phyloP scores from a whole-genome alignment of 441 rosid genomes.

The Mallotus japonicus region DNA sequence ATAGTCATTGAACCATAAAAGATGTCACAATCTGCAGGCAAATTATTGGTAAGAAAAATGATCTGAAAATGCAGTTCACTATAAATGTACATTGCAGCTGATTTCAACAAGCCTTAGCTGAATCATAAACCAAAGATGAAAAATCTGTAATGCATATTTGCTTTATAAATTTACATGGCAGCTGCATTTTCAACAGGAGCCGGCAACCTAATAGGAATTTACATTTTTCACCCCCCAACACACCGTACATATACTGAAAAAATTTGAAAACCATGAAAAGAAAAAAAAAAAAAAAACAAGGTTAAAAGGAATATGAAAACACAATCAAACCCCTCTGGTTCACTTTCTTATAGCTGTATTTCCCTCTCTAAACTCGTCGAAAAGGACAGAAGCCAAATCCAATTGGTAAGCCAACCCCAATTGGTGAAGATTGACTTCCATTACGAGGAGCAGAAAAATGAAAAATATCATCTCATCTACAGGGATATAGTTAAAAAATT shows the following conservation, averaged over 20 bases:
- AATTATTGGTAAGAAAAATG: too few relatives aligned
- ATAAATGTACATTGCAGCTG: too few relatives aligned
- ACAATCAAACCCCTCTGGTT: conserved; percentile 37
- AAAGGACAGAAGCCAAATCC: conserved; percentile 33
- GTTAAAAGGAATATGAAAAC: conserved; percentile 16
- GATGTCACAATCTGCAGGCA: too few relatives aligned
- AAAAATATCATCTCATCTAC: conserved; percentile 37
- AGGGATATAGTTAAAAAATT: conserved; percentile 7
- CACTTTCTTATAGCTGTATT: conserved; percentile 26
- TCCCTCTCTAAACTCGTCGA: conserved; percentile 22
- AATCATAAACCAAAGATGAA: conserved; percentile 25
- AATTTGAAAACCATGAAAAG: conserved; percentile 16
- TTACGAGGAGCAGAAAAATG: conserved; percentile 25
- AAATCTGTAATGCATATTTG: conserved; percentile 30
- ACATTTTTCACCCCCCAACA: conserved; percentile 51
- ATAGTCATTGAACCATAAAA: too few relatives aligned
- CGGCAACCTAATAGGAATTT: conserved; percentile 50
- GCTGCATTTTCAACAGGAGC: conserved; percentile 32
- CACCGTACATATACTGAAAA: conserved; percentile 25
- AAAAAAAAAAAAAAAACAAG: background rate
- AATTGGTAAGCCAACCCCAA: conserved; percentile 35
- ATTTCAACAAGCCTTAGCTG: conserved; percentile 16
- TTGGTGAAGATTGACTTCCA: conserved; percentile 25
- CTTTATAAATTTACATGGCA: conserved; percentile 47
- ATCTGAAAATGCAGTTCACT: background rate